Percentiles rank a stretch among this genome's conserved stretches.
Conservation (phyloP, 495 filamentous ascomycete species). For the Mycothermus thermophilus region DNA sequence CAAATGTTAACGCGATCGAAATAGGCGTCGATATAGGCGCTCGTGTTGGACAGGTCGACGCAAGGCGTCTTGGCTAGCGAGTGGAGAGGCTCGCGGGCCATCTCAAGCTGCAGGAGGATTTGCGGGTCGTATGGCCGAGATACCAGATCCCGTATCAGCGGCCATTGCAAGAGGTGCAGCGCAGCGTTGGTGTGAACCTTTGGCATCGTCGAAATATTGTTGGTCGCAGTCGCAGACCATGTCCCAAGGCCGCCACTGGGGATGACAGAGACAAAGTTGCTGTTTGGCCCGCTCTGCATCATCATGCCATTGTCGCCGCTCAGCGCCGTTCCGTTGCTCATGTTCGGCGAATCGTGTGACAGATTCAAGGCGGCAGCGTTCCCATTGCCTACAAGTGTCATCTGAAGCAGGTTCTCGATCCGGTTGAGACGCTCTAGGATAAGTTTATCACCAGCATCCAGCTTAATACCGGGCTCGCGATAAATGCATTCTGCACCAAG, state of each 20-base stretch:
- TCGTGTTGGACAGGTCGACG: conserved; percentile 61
- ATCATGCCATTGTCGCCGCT: conserved; percentile 49
- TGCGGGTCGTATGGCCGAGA: conserved; percentile 64
- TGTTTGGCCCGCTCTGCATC: conserved; percentile 23
- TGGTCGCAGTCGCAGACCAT: conserved; percentile 46
- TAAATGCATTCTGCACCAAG: conserved; percentile 73
- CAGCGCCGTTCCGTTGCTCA: conserved; percentile 54
- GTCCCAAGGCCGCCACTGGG: conserved; percentile 56
- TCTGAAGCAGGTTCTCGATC: conserved; percentile 65
- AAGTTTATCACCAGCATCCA: conserved; percentile 73
- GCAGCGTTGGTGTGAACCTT: conserved; percentile 70
- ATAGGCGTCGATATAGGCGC: conserved; percentile 58
- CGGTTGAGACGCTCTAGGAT: conserved; percentile 63
- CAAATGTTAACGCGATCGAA: conserved; percentile 70
- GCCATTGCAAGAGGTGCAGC: conserved; percentile 66
- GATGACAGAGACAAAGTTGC: conserved; percentile 42
- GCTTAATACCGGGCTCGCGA: conserved; percentile 73
- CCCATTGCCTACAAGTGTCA: conserved; percentile 37
- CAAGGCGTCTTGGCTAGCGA: conserved; percentile 45
- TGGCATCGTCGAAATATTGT: conserved; percentile 68
- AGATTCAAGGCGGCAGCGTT: conserved; percentile 30
- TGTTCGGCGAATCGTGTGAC: conserved; percentile 47
- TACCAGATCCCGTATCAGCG: conserved; percentile 62
- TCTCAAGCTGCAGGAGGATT: conserved; percentile 66
- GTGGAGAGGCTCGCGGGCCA: conserved; percentile 59